These are phyloP conservation scores for Suhomyces taliae DNA, from an alignment of 1,139 yeast genomes.

Conservation along the genomic window DNA sequence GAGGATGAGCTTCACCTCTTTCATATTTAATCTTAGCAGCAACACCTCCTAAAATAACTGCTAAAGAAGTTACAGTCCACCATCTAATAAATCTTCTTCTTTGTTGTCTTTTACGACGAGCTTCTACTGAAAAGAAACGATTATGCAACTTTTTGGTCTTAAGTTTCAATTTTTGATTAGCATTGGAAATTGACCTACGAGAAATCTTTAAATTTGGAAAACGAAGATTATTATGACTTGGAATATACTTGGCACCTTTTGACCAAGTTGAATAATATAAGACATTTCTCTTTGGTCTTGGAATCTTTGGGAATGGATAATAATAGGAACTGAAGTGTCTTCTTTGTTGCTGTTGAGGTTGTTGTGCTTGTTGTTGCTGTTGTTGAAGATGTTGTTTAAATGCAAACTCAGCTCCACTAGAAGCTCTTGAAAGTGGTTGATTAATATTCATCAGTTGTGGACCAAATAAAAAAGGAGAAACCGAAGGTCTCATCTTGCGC, in stretches of 20 bases:
- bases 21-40: conserved; percentile 53
- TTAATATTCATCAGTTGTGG: conserved; percentile 34
- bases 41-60: conserved; percentile 65
- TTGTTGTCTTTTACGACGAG: conserved; percentile 44
- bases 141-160: conserved; percentile 40
- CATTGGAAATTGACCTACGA: conserved; percentile 38
- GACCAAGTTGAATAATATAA: conserved; percentile 53
- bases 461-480: conserved; percentile 15
- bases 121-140: conserved; percentile 47
- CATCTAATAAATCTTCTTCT: conserved; percentile 58
- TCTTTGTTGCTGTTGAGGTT: conserved; percentile 18
- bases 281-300: conserved; percentile 62
- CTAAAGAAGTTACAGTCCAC: conserved; percentile 68
- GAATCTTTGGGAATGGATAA: conserved; percentile 59
- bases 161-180: conserved; percentile 36
- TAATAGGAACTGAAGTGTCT: conserved; percentile 29
- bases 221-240: conserved; percentile 20
- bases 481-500: conserved; percentile 15
- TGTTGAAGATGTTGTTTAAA: conserved; percentile 15
- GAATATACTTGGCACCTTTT: conserved; percentile 18
- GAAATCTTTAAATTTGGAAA: conserved; percentile 30
- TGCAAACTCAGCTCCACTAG: conserved; percentile 35
- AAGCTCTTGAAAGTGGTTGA: conserved; percentile 47
- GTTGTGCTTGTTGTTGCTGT: conserved; percentile 15
- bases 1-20: conserved; percentile 31